Evolutionary conservation across 352 stramenopile genomes (phyloP), one percentile per base, ranked within the genome.

Genomic region (Sclerospora graminicola): DNA sequence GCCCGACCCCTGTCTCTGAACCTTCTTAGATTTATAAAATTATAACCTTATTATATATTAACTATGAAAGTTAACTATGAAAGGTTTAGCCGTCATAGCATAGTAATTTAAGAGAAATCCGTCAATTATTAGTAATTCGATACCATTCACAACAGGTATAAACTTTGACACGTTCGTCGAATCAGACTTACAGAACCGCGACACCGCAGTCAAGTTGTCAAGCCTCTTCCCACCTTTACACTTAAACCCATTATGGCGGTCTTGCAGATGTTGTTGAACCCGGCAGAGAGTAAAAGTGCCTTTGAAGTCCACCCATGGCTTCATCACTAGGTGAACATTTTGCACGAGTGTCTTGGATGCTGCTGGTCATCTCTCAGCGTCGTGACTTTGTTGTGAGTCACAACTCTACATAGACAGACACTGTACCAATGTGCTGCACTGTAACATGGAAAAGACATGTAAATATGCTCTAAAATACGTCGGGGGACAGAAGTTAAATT

Each of bases 121-220:
- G 1, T 19, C n/a, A 15, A 27, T 38, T 38, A 38, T 21, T 14
- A 11, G 8, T 15, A 16, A 41, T 2, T 30, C 10, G 16, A 38
- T 34, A 45, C 40, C 27, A 9, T 21, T 31, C 10, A 8, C 23
- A 11, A 23, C 15, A 33, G n/a, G 19, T n/a, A 27, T 14, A 18
- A 39, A 26, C 6, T 28, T 43, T 51, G 48, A 51, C 38, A 49
- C 45, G 46, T 32, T 54, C 37, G 48, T 53, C 48, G 41, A 52
- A 57, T 53, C 53, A 62, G 53, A 53, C 14, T 37, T 11, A 21
- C 36, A 53, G 30, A 54, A 26, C 51, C 33, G 29, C 33, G 29
- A 43, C 36, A 35, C 38, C 36, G 37, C 45, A 51, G 48, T 63
- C 48, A 63, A 63, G 33, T 59, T 58, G 54, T 62, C 54, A 58